Evolutionary conservation across 495 filamentous ascomycete genomes (phyloP).

Genomic region (Penicillium odoratum): DNA sequence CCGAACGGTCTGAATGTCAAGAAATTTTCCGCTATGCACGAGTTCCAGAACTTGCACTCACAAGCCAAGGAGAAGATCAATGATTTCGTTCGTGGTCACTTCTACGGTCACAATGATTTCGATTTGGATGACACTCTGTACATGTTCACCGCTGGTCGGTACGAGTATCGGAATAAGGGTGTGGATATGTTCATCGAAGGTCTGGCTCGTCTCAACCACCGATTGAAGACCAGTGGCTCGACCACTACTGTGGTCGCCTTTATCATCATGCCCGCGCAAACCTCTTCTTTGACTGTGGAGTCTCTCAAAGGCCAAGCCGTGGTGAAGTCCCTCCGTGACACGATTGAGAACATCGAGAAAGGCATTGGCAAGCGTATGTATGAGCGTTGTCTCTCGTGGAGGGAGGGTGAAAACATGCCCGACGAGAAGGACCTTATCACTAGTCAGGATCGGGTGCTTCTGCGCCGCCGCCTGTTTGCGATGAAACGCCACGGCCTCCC

Average conservation of each 20-base stretch:
- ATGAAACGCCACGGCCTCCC: conserved; percentile 91
- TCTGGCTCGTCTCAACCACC: conserved; percentile 89
- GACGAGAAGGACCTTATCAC: conserved; percentile 95
- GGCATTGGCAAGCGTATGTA: conserved; percentile 92
- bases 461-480: conserved; percentile 87
- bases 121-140: conserved; percentile 97
- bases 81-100: conserved; percentile 96
- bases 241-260: conserved; percentile 98
- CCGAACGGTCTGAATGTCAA: conserved; percentile 98
- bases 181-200: conserved; percentile 99
- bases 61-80: conserved; percentile 96
- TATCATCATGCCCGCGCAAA: conserved; percentile 98
- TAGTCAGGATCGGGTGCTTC: conserved; percentile 87
- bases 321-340: conserved; percentile 92
- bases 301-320: conserved; percentile 95
- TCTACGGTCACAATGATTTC: conserved; percentile 97
- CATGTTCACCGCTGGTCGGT: conserved; percentile 93
- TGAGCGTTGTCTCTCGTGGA: conserved; percentile 89
- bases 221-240: conserved; percentile 78
- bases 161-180: conserved; percentile 97
- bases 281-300: conserved; percentile 93
- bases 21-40: conserved; percentile 97
- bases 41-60: conserved; percentile 98
- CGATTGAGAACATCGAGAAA: conserved; percentile 83
- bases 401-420: conserved; percentile 86